phyloP scores from a whole-genome alignment of 108 stramenopile species.

The Craspedostauros australis region DNA sequence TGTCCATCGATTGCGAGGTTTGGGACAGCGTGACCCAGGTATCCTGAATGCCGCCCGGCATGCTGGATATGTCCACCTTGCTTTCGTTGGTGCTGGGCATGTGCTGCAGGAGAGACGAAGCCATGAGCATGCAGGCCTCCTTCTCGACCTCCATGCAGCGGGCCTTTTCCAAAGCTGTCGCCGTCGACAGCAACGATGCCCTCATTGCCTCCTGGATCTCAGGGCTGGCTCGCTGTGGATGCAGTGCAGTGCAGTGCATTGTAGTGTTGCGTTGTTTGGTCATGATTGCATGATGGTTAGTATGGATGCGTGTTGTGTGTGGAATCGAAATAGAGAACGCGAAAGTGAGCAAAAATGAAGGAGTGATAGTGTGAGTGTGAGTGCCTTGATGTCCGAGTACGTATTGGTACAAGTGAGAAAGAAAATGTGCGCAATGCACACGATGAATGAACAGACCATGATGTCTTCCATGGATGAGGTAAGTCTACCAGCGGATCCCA shows the following conservation, averaged over 20 bases:
- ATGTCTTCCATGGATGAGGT: too few relatives aligned
- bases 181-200: conserved; percentile 13
- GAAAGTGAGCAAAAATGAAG: too few relatives aligned
- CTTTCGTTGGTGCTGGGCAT: not conserved
- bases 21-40: conserved; percentile 50
- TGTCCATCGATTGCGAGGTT: conserved; percentile 7
- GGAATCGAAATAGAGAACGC: too few relatives aligned
- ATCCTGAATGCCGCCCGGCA: conserved; percentile 68
- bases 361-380: too few relatives aligned
- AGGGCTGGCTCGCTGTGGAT: too few relatives aligned
- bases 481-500: too few relatives aligned
- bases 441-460: too few relatives aligned
- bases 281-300: conserved; percentile 3
- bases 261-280: not conserved
- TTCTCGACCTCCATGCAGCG: conserved; percentile 59
- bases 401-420: too few relatives aligned
- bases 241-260: conserved; percentile 6
- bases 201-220: conserved; percentile 6
- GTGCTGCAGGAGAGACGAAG: conserved; percentile 40
- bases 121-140: conserved; percentile 58
- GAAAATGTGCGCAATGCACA: too few relatives aligned
- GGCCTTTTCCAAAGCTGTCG: conserved; percentile 42
- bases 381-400: too few relatives aligned
- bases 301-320: too few relatives aligned
- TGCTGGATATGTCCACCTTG: conserved; percentile 21